phyloP scores from a whole-genome alignment of 306 rosid genomes.

The Citrullus mucosospermus region DNA sequence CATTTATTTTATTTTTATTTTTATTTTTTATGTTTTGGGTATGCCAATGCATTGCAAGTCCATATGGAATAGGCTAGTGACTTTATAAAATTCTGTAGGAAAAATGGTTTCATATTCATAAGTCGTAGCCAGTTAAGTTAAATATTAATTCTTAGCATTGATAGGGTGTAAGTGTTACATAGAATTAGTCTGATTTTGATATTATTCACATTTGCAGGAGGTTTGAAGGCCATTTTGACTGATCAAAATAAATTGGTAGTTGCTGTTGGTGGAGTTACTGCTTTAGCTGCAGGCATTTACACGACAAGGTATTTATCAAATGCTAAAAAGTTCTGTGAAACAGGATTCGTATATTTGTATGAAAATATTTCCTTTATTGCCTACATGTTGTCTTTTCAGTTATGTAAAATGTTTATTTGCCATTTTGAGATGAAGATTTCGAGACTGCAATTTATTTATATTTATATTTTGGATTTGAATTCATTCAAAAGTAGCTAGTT shows the following conservation, averaged over 20 bases:
- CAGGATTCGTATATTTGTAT: not conserved
- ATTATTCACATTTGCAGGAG: conserved; percentile 52
- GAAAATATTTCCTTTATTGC: not conserved
- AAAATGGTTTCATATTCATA: not conserved
- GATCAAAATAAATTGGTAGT: conserved; percentile 97
- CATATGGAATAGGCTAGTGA: not conserved
- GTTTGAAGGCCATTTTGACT: conserved; percentile 77
- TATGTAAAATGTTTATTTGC: not conserved
- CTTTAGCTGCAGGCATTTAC: conserved; percentile 92
- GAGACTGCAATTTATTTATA: not conserved
- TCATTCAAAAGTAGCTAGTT: not conserved
- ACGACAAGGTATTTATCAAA: conserved; percentile 64
- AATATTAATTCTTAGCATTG: not conserved
- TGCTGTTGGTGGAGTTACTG: conserved; percentile 94
- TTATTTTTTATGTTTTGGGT: no score
- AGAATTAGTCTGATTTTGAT: not conserved
- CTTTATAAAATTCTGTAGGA: not conserved
- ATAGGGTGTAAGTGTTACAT: not conserved
- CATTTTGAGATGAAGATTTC: not conserved
- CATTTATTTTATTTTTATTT: no score
- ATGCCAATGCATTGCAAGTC: no score
- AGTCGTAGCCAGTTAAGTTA: not conserved
- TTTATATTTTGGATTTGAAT: not conserved
- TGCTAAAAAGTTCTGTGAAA: not conserved
- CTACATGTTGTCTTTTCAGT: not conserved